Base-by-base conservation (phyloP, 306 rosid genomes). In the Canavalia ensiformis region DNA sequence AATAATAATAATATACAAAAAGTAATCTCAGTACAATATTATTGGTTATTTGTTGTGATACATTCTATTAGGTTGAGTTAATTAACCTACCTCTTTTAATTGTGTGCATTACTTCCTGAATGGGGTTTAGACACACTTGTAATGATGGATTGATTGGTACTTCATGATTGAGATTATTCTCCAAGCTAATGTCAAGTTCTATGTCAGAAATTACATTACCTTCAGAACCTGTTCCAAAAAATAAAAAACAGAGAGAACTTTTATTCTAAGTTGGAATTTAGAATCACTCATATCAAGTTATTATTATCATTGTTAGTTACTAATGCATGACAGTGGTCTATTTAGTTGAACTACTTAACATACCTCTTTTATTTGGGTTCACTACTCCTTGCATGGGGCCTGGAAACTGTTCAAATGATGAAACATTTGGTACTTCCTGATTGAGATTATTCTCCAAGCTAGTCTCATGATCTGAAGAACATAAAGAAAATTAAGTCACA, bases 391-490 rank as follows among this genome's bases (percentile, higher is more conserved):
- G 81, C 34, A 41, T 75, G 74, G 47, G 33, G 47, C 58, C 51
- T 39, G 81, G 83, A 74, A 76, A 6, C 41, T 46, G 80, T 70
- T 86, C 82, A 39, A 39, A n/a, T 31, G 50, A 41, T 44, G 76
- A 58, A 54, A 9, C 77, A 75, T 60, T 74, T 31, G 81, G 42
- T 25, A 46, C 72, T 88, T 83, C 68, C 34, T 46, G 62, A 76
- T 60, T 73, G 5, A 41, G 71, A 66, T 67, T 39, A 58, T 70
- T 70, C 13, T 75, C 78, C 49, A 76, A 66, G 79, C 63, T 76
- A 82, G 57, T 63, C 73, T 57, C 85, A 66, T 66, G 69, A 5
- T 78, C 94, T 91, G 78, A 49, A 90, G 59, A 68, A 77, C 82
- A 72, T 13, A 68, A 0, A 64, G 45, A 69, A 86, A 65, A 68